A percentile compares a stretch with the other conserved stretches of the same genome.
These are phyloP conservation scores for Phytophthora crassamura DNA, from an alignment of 352 stramenopile genomes.

Conservation along the genomic window DNA sequence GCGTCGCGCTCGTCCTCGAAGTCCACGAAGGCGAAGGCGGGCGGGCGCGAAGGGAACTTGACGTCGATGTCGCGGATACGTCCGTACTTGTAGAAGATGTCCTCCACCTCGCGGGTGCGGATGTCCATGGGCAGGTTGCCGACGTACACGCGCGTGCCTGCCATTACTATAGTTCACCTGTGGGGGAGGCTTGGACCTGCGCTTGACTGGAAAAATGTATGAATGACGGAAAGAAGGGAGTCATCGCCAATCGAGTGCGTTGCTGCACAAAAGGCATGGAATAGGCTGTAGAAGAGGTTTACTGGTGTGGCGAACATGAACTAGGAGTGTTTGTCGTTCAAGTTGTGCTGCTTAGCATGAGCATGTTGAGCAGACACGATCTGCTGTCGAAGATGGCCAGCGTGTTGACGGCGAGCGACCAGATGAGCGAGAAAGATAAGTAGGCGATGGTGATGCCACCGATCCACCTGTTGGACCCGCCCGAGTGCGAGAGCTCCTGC, in stretches of 20 bases:
- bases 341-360: not conserved
- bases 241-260: slow-evolving; percentile 14
- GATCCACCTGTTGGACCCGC: slow-evolving; percentile 13
- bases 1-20: slow-evolving; percentile 76
- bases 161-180: slow-evolving; percentile 26
- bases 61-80: slow-evolving; percentile 69
- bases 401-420: slow-evolving; percentile 24
- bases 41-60: slow-evolving; percentile 72
- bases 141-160: slow-evolving; percentile 63
- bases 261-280: not conserved
- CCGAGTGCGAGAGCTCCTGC: slow-evolving; percentile 19
- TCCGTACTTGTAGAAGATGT: slow-evolving; percentile 80
- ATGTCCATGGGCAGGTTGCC: slow-evolving; percentile 81
- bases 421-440: slow-evolving; percentile 22
- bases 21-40: slow-evolving; percentile 75
- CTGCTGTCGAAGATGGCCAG: slow-evolving; percentile 29
- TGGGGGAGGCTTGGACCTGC: slow-evolving; percentile 2
- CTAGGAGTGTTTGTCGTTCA: not conserved
- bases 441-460: slow-evolving; percentile 19
- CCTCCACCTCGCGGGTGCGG: slow-evolving; percentile 74
- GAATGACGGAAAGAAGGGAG: slow-evolving; percentile 20
- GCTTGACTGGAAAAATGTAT: slow-evolving; percentile 39
- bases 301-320: not conserved
- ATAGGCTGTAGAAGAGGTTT: not conserved
- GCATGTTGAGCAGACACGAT: slow-evolving; percentile 13